phyloP scores from a whole-genome alignment of 2,329 filamentous ascomycete genomes.

The Chalaropsis ovoidea region DNA sequence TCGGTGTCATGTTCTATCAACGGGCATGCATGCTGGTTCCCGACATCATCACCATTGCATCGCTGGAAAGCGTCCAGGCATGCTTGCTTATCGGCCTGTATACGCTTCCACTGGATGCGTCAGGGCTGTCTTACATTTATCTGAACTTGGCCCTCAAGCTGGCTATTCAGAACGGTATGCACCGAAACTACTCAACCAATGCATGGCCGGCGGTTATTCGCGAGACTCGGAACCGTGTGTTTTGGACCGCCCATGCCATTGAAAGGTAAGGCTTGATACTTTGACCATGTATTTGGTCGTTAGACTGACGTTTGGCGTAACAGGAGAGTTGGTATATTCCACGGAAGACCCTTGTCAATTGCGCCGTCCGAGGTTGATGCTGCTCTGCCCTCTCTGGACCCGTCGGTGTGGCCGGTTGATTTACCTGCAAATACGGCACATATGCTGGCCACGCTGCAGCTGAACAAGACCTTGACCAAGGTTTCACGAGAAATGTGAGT shows the following conservation, averaged over 20 bases:
- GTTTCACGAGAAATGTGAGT: slow-evolving; percentile 36
- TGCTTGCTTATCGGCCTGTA: slow-evolving; percentile 48
- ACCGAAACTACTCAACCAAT: slow-evolving; percentile 41
- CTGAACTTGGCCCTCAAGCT: slow-evolving; percentile 46
- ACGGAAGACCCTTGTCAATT: slow-evolving; percentile 47
- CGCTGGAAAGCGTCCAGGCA: slow-evolving; percentile 48
- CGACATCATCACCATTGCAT: slow-evolving; percentile 47
- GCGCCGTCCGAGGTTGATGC: slow-evolving; percentile 44
- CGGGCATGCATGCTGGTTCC: slow-evolving; percentile 45
- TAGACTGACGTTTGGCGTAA: slow-evolving; percentile 15
- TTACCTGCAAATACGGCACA: slow-evolving; percentile 38
- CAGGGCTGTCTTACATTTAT: slow-evolving; percentile 48
- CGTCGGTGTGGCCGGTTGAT: slow-evolving; percentile 35
- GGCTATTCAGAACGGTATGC: slow-evolving; percentile 52
- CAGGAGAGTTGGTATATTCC: slow-evolving; percentile 46
- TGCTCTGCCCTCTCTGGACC: slow-evolving; percentile 40
- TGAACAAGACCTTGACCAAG: slow-evolving; percentile 33
- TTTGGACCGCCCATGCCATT: slow-evolving; percentile 48
- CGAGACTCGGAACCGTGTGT: slow-evolving; percentile 46
- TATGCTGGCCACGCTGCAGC: slow-evolving; percentile 37
- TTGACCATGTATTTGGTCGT: not conserved
- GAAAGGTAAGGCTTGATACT: slow-evolving; percentile 39
- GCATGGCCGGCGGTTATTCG: slow-evolving; percentile 40
- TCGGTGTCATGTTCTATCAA: slow-evolving; percentile 48
- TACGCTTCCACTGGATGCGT: slow-evolving; percentile 45